Evolutionary conservation across 2,329 filamentous ascomycete species (phyloP), one percentile per base, ranked within the genome.

Genomic region (Fusarium irregulare): DNA sequence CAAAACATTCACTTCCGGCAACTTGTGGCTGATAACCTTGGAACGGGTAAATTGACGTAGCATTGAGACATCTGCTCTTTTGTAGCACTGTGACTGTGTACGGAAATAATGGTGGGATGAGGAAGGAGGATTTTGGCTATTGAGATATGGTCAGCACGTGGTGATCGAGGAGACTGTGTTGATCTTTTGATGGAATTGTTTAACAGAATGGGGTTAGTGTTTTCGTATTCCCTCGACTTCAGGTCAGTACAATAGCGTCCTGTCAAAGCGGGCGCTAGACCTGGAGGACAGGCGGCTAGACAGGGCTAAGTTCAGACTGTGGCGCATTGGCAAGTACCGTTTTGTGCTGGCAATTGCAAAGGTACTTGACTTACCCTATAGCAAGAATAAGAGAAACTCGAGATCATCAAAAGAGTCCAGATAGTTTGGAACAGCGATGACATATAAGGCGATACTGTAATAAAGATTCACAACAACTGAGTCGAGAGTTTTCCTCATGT

Each of bases 381-480:
- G 18, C 10, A 37, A n/a, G 10, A 4, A 1, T 7, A 11, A n/a
- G 6, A 37, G 10, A 11, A 1, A 37, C 3, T 37, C 2, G 1
- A n/a, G 10, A 11, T 10, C 3, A 6, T 18, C 1, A 12, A n/a
- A 6, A 37, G 18, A n/a, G 18, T n/a, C 18, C 1, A 12, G 34
- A 18, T 12, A 6, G 9, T 3, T 10, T n/a, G 10, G 6, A n/a
- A 4, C n/a, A 37, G 18, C 18, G 7, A n/a, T 11, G 3, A n/a
- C 6, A 37, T 7, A 4, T 6, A 4, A 37, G 34, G 4, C 4
- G 12, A 12, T 4, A 37, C 10, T n/a, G 18, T n/a, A 4, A 10
- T n/a, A 6, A 0, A 3, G 4, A 11, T 6, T 11, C 4, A 37
- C 2, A 6, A 6, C 6, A 11, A n/a, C 9, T 11, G 3, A 10